These are phyloP conservation scores for Paramecium sexaurelia DNA, from an alignment of 73 alveolate species.

Conservation along the genomic window DNA sequence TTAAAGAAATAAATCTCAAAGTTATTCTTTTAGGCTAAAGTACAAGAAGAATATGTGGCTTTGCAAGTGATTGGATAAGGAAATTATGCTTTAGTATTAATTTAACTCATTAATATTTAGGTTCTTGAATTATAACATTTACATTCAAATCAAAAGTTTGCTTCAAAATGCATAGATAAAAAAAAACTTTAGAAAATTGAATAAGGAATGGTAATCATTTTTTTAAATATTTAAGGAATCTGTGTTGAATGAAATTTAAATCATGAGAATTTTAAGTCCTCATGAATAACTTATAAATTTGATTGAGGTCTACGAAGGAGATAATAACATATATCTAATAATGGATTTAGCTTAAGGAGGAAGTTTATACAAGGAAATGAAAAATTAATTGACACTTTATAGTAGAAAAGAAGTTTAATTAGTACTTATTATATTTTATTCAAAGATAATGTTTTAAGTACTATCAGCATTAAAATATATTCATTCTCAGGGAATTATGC, in stretches of 20 bases:
- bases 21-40: conserved; percentile 31
- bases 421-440: background rate
- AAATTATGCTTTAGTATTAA: conserved; percentile 40
- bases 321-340: conserved; percentile 87
- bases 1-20: background rate
- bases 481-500: conserved; percentile 61
- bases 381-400: background rate
- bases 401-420: conserved; percentile 6
- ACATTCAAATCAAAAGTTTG: conserved; percentile 53
- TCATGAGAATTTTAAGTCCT: conserved; percentile 46
- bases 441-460: conserved; percentile 38
- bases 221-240: conserved; percentile 4
- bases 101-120: background rate
- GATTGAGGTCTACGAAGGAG: conserved; percentile 91
- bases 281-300: conserved; percentile 73
- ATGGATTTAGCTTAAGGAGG: conserved; percentile 78
- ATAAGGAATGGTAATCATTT: conserved; percentile 32
- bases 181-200: conserved; percentile 41
- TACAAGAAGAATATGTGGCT: conserved; percentile 33
- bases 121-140: conserved; percentile 45
- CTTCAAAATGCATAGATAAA: conserved; percentile 62
- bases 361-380: conserved; percentile 1
- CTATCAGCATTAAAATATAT: conserved; percentile 46
- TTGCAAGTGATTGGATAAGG: conserved; percentile 43
- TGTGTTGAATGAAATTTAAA: conserved; percentile 44